Evolutionary conservation across 2,329 filamentous ascomycete species (phyloP), one percentile per base, ranked within the genome.

Genomic region (Penicillium polonicum): DNA sequence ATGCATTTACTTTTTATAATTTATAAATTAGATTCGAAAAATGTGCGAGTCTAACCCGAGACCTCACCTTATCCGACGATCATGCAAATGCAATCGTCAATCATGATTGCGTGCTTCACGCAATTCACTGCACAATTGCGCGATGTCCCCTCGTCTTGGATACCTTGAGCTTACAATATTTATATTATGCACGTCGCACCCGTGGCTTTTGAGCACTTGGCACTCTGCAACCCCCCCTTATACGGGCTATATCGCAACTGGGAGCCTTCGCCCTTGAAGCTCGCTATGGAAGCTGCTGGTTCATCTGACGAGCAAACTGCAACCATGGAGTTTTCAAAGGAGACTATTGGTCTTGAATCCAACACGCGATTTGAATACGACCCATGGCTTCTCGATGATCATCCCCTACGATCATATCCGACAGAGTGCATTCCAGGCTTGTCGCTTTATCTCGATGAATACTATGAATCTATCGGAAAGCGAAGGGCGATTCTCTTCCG

Each of bases 371-470:
- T 62, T 39, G 65, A 70, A 48, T 69, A 68, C 48, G 63, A 68
- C 27, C 59, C 57, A 33, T 68, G 66, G 60, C 49, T 74, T 19
- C 57, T 73, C 2, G 70, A 74, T 17, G 72, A 74, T 27, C 72
- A 74, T 53, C 71, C 71, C 8, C 67, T 73, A 9, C 71, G 72
- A 19, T 69, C 68, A 1, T 60, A 71, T 62, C 72, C 71, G 25
- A 66, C 65, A 4, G 62, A 67, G 21, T 73, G 70, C 56, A 65
- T 68, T 49, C 71, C 72, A 2, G 68, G 67, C 2, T 21, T 72
- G 43, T 55, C 55, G 1, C 19, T 54, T 4, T 64, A 65, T 21
- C 23, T 71, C 6, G 38, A 57, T 23, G 44, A 48, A 48, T 48
- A 48, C 29, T 23, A 48, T 5, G 58, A 62, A 49, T 61, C 62